Conservation (phyloP, 495 filamentous ascomycete species). For the Hypoxylon crocopeplum region DNA sequence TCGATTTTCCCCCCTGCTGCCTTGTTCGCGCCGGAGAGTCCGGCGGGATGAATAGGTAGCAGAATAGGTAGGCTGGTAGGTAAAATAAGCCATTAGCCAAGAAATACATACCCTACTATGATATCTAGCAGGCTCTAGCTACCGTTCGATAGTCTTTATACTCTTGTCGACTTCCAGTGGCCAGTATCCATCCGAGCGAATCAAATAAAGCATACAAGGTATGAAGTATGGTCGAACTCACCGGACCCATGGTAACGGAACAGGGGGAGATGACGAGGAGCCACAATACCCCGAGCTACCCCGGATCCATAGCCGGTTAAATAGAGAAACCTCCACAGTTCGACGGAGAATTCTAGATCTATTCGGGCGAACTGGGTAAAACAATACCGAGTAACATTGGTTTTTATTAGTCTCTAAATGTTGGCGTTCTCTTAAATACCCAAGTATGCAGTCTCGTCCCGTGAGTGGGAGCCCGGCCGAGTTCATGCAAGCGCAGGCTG, state of each 20-base stretch:
- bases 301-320: constrained; percentile 18
- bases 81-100: no score
- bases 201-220: background rate
- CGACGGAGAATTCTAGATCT: constrained; percentile 18
- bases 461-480: background rate
- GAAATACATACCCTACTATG: no score
- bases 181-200: background rate
- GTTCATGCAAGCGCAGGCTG: background rate
- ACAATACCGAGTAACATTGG: background rate
- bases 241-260: constrained; percentile 5
- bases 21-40: no score
- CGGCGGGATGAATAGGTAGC: no score
- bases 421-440: background rate
- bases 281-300: constrained; percentile 17
- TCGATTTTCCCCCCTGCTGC: no score
- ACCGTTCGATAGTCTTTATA: background rate
- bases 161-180: no score
- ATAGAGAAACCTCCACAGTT: constrained; percentile 14
- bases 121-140: background rate
- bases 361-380: constrained; percentile 11
- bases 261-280: constrained; percentile 4
- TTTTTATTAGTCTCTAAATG: background rate
- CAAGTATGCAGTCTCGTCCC: background rate
- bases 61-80: no score
- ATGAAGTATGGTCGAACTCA: background rate